Base-by-base conservation (phyloP, 2,329 filamentous ascomycete genomes). In the Stachybotrys chlorohalonatus region DNA sequence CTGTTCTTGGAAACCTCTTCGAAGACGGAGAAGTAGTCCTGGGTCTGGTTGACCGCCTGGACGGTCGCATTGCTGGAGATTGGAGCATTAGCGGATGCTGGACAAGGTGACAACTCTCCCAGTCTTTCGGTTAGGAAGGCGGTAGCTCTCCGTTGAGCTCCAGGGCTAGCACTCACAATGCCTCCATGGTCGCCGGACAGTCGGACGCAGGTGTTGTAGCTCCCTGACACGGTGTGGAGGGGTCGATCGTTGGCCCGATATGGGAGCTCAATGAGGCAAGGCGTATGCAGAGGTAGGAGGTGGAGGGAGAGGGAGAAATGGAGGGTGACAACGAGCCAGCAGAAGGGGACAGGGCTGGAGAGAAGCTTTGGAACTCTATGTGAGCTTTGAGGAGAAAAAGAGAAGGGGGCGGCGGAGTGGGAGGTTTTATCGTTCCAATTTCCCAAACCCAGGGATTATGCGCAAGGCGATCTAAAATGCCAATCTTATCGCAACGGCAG, bases 1-100 rank as follows among this genome's bases (percentile, higher is more conserved):
- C 96, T 94, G 79, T 83, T 80, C 68, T 84, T 84, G 66, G 80
- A 76, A 24, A 86, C 77, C 68, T 85, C 81, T 59, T 85, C 80
- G 65, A 83, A 78, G 59, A 86, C 80, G 61, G 71, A 74, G 47
- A 81, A 72, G 67, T 83, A 83, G 62, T 75, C 74, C 57, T 74
- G 70, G 49, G 75, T 73, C 60, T 76, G 71, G 70, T 75, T 78
- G 54, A 79, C 70, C 58, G 70, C 69, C 57, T 75, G 68, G 56
- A 69, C 63, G 56, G 80, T 83, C 62, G 77, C 71, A 68, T 82
- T 83, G 56, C 78, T 80, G 57, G 65, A 69, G 59, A 56, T 62
- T 2, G 9, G 3, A 42, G 36, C 42, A 47, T 47, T 16, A 47
- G 46, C 46, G 39, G 24, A 42, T 9, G 36, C 36, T 13, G 13